Evolutionary conservation across 1,284 basidiomycete genomes (phyloP).

Genomic region (Paramarasmius palmivorus): DNA sequence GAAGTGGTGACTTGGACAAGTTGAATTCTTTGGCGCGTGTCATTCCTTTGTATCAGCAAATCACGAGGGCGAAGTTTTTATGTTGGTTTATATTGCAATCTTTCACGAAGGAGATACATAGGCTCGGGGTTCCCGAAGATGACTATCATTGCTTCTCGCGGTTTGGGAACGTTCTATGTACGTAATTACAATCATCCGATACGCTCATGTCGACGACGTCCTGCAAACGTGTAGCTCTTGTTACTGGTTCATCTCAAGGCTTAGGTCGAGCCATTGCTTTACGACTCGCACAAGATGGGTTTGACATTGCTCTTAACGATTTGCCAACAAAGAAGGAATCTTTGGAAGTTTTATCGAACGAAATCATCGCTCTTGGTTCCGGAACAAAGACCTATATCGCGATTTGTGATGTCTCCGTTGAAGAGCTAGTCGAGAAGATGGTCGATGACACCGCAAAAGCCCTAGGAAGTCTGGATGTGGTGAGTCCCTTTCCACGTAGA

Average conservation of each 20-base stretch:
- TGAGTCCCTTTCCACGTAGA: constrained; percentile 19
- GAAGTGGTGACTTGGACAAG: too few relatives aligned
- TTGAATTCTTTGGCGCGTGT: too few relatives aligned
- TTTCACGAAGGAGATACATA: constrained; percentile 3
- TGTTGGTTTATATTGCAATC: too few relatives aligned
- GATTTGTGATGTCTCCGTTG: constrained; percentile 33
- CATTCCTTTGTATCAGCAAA: too few relatives aligned
- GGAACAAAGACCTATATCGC: constrained; percentile 21
- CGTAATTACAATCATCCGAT: background rate
- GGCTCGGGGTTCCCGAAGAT: constrained; percentile 11
- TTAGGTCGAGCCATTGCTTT: constrained; percentile 37
- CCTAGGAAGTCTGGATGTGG: constrained; percentile 38
- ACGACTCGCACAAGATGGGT: constrained; percentile 35
- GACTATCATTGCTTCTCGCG: too few relatives aligned
- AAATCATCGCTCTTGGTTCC: constrained; percentile 23
- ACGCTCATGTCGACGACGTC: too few relatives aligned
- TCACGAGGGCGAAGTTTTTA: too few relatives aligned
- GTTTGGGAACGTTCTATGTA: too few relatives aligned
- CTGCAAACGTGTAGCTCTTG: constrained; percentile 27
- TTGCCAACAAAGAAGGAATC: constrained; percentile 19
- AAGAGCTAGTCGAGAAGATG: constrained; percentile 36
- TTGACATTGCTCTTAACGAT: constrained; percentile 37
- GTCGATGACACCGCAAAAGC: constrained; percentile 28
- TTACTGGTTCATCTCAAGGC: constrained; percentile 36
- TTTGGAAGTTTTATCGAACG: constrained; percentile 22